Evolutionary conservation across 2,329 filamentous ascomycete species (phyloP).

Genomic region (Neophaeococcomyces mojaviensis): DNA sequence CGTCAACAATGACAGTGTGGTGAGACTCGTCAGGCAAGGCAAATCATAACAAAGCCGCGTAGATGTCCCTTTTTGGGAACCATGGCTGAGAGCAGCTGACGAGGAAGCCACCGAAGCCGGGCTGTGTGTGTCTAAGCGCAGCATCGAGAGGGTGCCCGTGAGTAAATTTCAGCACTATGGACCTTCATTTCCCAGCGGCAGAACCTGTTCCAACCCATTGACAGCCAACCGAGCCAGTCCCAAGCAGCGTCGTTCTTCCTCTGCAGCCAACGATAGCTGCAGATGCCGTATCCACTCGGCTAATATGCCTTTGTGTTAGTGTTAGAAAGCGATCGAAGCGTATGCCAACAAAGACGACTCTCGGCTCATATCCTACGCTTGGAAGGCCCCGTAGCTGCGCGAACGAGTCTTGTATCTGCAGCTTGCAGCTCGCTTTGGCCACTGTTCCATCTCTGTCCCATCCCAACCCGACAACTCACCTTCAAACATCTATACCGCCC

Average conservation of each 20-base stretch:
- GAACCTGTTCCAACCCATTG: too few relatives aligned
- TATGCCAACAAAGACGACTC: conserved; percentile 2
- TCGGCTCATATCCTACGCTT: background rate
- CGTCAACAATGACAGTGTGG: conserved; percentile 1
- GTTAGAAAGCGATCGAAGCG: conserved; percentile 2
- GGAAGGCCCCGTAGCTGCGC: background rate
- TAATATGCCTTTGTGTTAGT: background rate
- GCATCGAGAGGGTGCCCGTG: background rate
- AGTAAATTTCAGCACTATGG: too few relatives aligned
- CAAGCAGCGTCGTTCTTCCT: background rate
- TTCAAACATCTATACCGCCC: conserved; percentile 11
- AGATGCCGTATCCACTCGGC: background rate
- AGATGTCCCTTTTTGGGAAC: conserved; percentile 5
- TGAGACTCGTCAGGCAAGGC: background rate
- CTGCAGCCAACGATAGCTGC: conserved; percentile 3
- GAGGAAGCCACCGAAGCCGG: conserved; percentile 7
- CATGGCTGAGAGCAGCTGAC: conserved; percentile 2
- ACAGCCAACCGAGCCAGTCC: background rate
- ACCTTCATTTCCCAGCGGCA: too few relatives aligned
- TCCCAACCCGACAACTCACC: background rate
- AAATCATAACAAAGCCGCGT: conserved; percentile 8
- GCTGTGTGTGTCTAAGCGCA: conserved; percentile 4
- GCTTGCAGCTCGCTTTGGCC: background rate
- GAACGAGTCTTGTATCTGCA: too few relatives aligned
- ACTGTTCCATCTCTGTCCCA: background rate